A percentile compares a stretch with the other conserved stretches of the same genome.
Conservation (phyloP, 139 green algal genomes). For the Chlamydomonas urium region DNA sequence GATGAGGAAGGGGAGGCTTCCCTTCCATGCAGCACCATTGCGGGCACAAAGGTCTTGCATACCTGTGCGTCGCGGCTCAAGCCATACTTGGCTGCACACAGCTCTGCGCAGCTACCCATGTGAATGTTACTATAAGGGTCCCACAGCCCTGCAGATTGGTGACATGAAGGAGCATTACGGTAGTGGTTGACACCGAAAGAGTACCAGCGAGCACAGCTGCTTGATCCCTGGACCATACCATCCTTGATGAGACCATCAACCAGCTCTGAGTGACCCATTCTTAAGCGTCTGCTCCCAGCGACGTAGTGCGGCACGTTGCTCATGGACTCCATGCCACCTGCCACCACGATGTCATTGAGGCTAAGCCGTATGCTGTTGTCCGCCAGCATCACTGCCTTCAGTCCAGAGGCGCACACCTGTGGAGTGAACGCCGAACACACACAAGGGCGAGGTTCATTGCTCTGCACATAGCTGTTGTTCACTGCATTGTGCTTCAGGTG, state of each 20-base stretch:
- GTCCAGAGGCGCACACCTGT: slow-evolving; percentile 75
- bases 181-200: not conserved
- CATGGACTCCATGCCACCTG: slow-evolving; percentile 93
- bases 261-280: slow-evolving; percentile 39
- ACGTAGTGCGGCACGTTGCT: slow-evolving; percentile 84
- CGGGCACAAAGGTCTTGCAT: too few species aligned
- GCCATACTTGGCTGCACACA: slow-evolving; percentile 56
- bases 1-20: too few species aligned
- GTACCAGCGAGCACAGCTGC: not conserved
- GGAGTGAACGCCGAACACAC: too few species aligned
- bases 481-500: too few species aligned
- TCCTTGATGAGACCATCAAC: slow-evolving; percentile 52
- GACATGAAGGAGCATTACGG: not conserved
- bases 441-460: too few species aligned
- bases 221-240: slow-evolving; percentile 20
- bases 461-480: too few species aligned
- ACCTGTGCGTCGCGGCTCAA: slow-evolving; percentile 61
- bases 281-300: slow-evolving; percentile 45
- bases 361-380: slow-evolving; percentile 65
- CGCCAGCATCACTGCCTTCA: slow-evolving; percentile 86
- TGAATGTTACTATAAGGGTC: slow-evolving; percentile 70
- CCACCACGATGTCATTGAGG: slow-evolving; percentile 65
- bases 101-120: slow-evolving; percentile 83
- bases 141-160: slow-evolving; percentile 71
- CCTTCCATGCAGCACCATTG: too few species aligned